Evolutionary conservation across 2,329 filamentous ascomycete genomes (phyloP).

Genomic region (Pseudogymnoascus sp.): DNA sequence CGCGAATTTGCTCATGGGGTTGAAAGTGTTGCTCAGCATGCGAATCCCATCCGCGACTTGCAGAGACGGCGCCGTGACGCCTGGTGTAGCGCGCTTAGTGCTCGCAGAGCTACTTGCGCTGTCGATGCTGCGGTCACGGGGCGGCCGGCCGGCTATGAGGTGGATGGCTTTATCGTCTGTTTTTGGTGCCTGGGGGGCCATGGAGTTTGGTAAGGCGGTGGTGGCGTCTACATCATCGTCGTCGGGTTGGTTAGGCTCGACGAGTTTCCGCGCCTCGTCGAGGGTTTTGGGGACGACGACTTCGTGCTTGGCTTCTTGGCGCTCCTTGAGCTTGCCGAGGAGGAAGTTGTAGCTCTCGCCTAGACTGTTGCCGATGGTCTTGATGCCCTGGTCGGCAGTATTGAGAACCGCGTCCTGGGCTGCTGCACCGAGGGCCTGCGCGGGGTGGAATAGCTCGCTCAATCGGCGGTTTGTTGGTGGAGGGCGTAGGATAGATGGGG

Average conservation of each 20-base stretch:
- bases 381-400: constrained; percentile 84
- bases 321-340: constrained; percentile 77
- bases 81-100: constrained; percentile 26
- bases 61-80: constrained; percentile 13
- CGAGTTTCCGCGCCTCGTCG: constrained; percentile 84
- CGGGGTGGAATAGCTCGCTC: constrained; percentile 79
- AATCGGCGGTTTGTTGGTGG: constrained; percentile 48
- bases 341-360: constrained; percentile 92
- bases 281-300: constrained; percentile 74
- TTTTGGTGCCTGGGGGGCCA: constrained; percentile 27
- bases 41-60: constrained; percentile 69
- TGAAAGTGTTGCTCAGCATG: constrained; percentile 71
- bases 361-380: constrained; percentile 83
- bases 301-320: constrained; percentile 43
- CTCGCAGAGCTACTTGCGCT: constrained; percentile 58
- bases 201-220: constrained; percentile 40
- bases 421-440: constrained; percentile 71
- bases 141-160: constrained; percentile 58
- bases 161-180: constrained; percentile 61
- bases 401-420: constrained; percentile 79
- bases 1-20: constrained; percentile 73
- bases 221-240: constrained; percentile 28
- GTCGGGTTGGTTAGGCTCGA: constrained; percentile 59
- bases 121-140: constrained; percentile 69
- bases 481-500: constrained; percentile 14